These are phyloP conservation scores for Sporisorium iseilematis-ciliati DNA, from an alignment of 1,284 basidiomycete species.

Conservation along the genomic window DNA sequence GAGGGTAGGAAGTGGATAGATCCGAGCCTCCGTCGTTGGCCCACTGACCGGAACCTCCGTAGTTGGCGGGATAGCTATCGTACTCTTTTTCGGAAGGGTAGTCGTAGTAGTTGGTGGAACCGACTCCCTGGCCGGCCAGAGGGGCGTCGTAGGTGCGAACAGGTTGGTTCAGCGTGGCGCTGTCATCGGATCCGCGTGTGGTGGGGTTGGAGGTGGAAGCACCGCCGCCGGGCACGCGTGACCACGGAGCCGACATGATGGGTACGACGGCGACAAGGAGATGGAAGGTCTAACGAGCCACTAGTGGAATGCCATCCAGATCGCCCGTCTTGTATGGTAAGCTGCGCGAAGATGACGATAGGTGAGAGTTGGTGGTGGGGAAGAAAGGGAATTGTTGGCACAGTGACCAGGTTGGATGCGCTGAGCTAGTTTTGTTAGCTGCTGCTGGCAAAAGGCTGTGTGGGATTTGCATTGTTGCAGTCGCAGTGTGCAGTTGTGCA, in stretches of 20 bases:
- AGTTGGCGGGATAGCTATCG: constrained; percentile 30
- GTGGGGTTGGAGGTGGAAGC: background rate
- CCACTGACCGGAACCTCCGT: constrained; percentile 41
- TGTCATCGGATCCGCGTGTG: constrained; percentile 27
- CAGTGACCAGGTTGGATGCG: background rate
- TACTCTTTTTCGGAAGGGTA: constrained; percentile 44
- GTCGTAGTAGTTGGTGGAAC: constrained; percentile 37
- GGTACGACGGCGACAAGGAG: background rate
- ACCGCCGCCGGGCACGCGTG: constrained; percentile 37
- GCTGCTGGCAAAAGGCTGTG: constrained; percentile 4
- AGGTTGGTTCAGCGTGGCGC: constrained; percentile 20
- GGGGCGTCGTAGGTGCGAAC: constrained; percentile 42
- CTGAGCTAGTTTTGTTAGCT: background rate
- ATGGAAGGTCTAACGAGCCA: background rate
- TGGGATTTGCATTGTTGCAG: constrained; percentile 8
- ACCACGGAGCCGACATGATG: constrained; percentile 49
- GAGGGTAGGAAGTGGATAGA: constrained; percentile 34
- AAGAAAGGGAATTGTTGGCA: background rate
- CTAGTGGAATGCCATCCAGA: background rate
- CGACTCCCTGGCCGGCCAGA: constrained; percentile 31
- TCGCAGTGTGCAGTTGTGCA: no score
- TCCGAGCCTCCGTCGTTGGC: constrained; percentile 28
- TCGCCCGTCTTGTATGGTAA: background rate
- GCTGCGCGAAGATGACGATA: background rate
- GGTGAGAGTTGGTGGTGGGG: background rate